These are phyloP conservation scores for Boletus sp. DNA, from an alignment of 1,284 basidiomycete species.

Conservation along the genomic window DNA sequence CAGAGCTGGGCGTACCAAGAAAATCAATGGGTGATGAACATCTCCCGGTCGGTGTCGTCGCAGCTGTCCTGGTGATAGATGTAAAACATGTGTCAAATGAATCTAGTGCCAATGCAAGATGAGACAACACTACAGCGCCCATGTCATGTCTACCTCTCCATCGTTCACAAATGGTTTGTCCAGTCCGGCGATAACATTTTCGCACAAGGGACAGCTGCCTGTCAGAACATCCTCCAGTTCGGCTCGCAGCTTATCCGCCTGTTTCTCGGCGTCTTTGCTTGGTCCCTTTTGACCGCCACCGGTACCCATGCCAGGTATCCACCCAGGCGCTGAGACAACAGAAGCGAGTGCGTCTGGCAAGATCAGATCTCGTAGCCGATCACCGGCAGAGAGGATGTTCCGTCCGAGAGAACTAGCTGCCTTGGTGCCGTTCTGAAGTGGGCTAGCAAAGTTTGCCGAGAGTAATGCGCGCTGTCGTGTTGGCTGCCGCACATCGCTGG, in stretches of 20 bases:
- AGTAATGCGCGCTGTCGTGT: constrained; percentile 61
- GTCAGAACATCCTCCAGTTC: constrained; percentile 88
- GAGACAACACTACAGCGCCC: constrained; percentile 57
- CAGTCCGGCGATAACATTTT: constrained; percentile 78
- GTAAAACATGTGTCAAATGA: constrained; percentile 5
- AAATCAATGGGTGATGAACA: constrained; percentile 58
- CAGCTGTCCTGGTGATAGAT: neutral
- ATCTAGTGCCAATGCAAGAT: neutral
- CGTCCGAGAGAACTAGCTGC: constrained; percentile 67
- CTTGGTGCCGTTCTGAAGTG: constrained; percentile 55
- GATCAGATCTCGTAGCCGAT: constrained; percentile 85
- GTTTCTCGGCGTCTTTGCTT: constrained; percentile 54
- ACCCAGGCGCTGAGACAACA: constrained; percentile 60
- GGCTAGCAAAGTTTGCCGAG: constrained; percentile 64
- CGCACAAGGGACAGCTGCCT: constrained; percentile 86
- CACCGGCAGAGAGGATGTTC: constrained; percentile 83
- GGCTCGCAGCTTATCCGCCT: constrained; percentile 63
- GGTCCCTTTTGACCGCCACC: constrained; percentile 44
- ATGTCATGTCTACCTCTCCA: constrained; percentile 78
- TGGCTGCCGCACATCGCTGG: constrained; percentile 41
- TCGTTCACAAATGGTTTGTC: constrained; percentile 83
- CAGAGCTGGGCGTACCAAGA: constrained; percentile 70
- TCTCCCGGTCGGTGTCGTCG: neutral
- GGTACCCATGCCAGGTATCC: constrained; percentile 59
- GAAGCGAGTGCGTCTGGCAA: constrained; percentile 85